Evolutionary conservation across 2,329 filamentous ascomycete species (phyloP), one percentile per base, ranked within the genome.

Genomic region (Talaromyces albobiverticillius): DNA sequence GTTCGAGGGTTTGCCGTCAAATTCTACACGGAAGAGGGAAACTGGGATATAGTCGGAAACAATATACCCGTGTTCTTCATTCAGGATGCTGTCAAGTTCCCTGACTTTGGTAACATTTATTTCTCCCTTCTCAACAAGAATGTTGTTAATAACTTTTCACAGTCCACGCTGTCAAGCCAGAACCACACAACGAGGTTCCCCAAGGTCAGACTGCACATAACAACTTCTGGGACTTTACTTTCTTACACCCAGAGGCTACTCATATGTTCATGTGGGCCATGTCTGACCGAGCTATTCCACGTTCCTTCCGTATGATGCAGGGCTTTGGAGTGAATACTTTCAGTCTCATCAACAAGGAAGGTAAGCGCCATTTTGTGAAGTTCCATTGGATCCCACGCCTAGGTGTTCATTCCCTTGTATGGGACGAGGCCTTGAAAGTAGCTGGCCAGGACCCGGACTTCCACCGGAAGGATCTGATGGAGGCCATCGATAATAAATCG

Each of bases 281-380:
- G 85, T 87, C 83, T 8, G 89, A 91, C 66, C 80, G 87, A 25
- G 78, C 79, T 0, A 90, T 90, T 53, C 88, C 88, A 1, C 81
- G 87, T 2, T 89, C 86, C 0, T 91, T 80, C 71, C 84, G 89
- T 22, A 91, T 91, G 87, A 91, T 93, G 86, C 87, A 93, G 61
- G 89, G 89, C 0, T 93, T 92, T 54, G 88, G 89, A 51, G 89
- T 93, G 61, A 91, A 93, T 70, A 92, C 89, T 0, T 93, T 79
- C 62, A 87, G 82, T 0, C 77, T 91, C 2, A 76, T 78, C 57
- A 90, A 90, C 57, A 80, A 78, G 22, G 79, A 87, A 59, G 87
- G 87, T 20, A 81, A 88, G 66, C 79, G 85, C 1, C 78, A 82
- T 54, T 90, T 91, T 60, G 86, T 89, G 68, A 93, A 93, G 71